Conservation (phyloP, 2,329 filamentous ascomycete species). For the Aureobasidium sp. region DNA sequence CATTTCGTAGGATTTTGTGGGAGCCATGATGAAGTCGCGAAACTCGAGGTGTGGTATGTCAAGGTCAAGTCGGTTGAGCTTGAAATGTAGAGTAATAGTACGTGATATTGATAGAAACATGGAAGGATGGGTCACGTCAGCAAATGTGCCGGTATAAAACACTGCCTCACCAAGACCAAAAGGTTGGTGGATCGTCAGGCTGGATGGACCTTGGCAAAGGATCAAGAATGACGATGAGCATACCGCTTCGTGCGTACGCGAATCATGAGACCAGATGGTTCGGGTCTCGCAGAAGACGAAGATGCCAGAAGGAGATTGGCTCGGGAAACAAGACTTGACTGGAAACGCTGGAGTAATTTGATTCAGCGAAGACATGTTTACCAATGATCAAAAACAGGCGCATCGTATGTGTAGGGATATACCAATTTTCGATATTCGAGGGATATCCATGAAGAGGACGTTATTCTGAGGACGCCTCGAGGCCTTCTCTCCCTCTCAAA, state of each 20-base stretch:
- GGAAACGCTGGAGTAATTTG: background rate
- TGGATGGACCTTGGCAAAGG: background rate
- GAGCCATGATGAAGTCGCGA: background rate
- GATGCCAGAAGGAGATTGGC: background rate
- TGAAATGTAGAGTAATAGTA: too few relatives aligned
- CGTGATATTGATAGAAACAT: background rate
- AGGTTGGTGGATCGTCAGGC: background rate
- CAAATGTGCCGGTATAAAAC: background rate
- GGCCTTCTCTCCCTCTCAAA: background rate
- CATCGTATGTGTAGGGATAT: too few relatives aligned
- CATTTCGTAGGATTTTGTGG: background rate
- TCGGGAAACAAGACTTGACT: background rate
- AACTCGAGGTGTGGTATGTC: background rate
- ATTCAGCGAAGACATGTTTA: too few relatives aligned
- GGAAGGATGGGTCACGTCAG: background rate
- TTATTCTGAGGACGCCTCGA: too few relatives aligned
- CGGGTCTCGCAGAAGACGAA: too few relatives aligned
- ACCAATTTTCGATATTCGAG: too few relatives aligned
- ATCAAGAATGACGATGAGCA: background rate
- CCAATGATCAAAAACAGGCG: too few relatives aligned
- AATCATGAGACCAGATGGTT: background rate
- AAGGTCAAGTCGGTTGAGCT: background rate
- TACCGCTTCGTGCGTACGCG: background rate
- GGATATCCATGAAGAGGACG: background rate
- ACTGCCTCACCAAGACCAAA: background rate